Base-by-base conservation (phyloP, 2,329 filamentous ascomycete genomes). In the Ceratocystis colombiana region DNA sequence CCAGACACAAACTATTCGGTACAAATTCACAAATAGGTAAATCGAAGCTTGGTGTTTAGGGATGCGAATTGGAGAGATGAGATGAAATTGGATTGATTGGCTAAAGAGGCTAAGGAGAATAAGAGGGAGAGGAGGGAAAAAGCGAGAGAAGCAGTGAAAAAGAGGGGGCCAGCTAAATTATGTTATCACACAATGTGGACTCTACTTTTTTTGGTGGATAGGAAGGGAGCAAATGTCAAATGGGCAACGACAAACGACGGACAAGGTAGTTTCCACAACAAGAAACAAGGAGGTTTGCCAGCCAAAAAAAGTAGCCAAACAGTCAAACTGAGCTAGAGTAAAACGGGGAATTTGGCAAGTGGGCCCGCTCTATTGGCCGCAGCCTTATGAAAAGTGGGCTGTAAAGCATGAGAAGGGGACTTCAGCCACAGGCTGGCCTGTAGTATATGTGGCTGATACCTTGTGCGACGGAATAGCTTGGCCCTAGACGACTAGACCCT, bases 261-360 rank as follows among this genome's bases (percentile, higher is more conserved):
- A 59, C 55, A 59, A 59, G 55, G 55, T 30, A 59, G 55, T 30
- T 59, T 59, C 28, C 55, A 59, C 2, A 59, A 59, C 55, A 30
- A 59, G 48, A 53, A 41, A 33, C 55, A 33, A 59, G 55, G 55
- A 59, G 55, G 55, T 59, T 59, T 37, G 25, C 7, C 55, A 7
- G 28, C 33, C 55, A 59, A 59, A 20, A 28, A 53, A 33, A 59
- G 7, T 22, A 48, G 46, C 55, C 30, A 59, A 59, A 59, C 20
- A 28, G 12, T 53, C 48, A 53, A 59, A 59, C 33, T 1, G 22
- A 59, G 55, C 22, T 59, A 33, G 28, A 48, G 10, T 12, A 55
- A 59, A 17, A 7, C 25, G 6, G n/a, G 50, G 20, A 55, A 30
- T 25, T 25, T 25, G 25, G 53, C 22, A 57, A 30, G 17, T 25